Evolutionary conservation across 768 basidiomycete genomes (phyloP), one percentile per base, ranked within the genome.

Genomic region (Amylocystis lapponica): DNA sequence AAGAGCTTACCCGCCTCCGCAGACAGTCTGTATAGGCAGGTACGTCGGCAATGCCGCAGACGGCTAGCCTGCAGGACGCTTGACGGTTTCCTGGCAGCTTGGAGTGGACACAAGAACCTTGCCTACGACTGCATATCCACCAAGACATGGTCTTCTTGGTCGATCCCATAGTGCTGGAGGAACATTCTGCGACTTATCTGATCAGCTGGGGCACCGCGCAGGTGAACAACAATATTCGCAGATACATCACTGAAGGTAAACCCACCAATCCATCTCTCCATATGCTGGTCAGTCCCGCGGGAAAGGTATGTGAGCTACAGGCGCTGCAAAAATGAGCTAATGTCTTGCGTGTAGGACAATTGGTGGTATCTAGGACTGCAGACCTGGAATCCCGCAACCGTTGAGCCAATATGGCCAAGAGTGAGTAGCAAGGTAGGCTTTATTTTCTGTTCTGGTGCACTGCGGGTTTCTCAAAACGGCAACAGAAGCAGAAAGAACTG

Each of bases 121-220:
- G 69, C 46, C 61, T 76, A 46, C 67, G 71, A 4, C 40, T 79
- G 12, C 65, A 69, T 38, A 67, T 70, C 10, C 46, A 61, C 7
- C 42, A 41, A 2, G 48, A 67, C 8, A 54, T 72, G 49, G 76
- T 71, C 0, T 82, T 81, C 46, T 30, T 81, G 8, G 70, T 75
- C 37, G 74, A 78, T 45, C 81, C 81, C 0, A 62, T 81, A 25
- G 63, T 76, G 20, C 63, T 80, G 30, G 80, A 83, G 39, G 68
- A 63, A 1, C 61, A 66, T 8, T 52, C 52, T 3, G 57, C 52
- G 2, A 50, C 74, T 5, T 69, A 74, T 48, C 46, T 81, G 20
- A 63, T 82, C 31, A 77, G 79, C 48, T 83, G 79, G 78, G 72
- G 74, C 16, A 56, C 57, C 4, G 44, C 45, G 7, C 39, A 51